Base-by-base conservation (phyloP, 805 yeast genomes). In the Suhomyces pyralidae region DNA sequence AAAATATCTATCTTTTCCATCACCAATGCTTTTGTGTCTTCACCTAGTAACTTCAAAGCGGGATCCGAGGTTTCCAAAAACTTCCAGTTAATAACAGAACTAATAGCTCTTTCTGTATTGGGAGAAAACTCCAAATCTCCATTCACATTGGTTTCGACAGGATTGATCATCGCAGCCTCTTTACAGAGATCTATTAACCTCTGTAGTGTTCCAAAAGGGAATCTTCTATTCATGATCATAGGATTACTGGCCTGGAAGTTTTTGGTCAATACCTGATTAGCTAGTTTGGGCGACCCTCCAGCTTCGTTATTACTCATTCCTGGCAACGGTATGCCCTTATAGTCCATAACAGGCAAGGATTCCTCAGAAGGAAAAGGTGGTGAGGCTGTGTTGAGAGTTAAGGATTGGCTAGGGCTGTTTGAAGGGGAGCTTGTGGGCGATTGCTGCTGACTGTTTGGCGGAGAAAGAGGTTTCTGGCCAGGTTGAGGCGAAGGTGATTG, bases 131-230 rank as follows among this genome's bases (percentile, higher is more conserved):
- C 68, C 42, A 71, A 60, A 34, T 55, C 63, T 9, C 70, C 73
- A n/a, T 59, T 59, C 56, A 71, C 69, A 34, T 71, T 71, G 17
- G 73, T 70, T n/a, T 65, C 70, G 3, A 73, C 72, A 1, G 88
- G 85, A 59, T 87, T 89, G 10, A 91, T 81, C 40, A 79, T 74
- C 19, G 90, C 70, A 0, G 96, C 92, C 56, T 84, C 85, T 50
- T 89, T 91, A 61, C 92, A 84, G 49, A 87, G 75, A 17, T 86
- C 90, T 3, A 81, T 64, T 10, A 88, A 63, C 49, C 80, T 67
- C 51, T 79, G 82, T 50, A 85, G 66, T 20, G 84, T 81, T 26
- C 84, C 86, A 61, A 83, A 79, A 0, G 90, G 90, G 55, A 84
- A 85, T 55, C 86, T 58, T 73, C 71, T 46, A 75, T 81, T 22